A percentile compares a stretch with the other conserved stretches of the same genome.
Conservation (phyloP, 257 asterid species). For the Thymus mandschuricus region DNA sequence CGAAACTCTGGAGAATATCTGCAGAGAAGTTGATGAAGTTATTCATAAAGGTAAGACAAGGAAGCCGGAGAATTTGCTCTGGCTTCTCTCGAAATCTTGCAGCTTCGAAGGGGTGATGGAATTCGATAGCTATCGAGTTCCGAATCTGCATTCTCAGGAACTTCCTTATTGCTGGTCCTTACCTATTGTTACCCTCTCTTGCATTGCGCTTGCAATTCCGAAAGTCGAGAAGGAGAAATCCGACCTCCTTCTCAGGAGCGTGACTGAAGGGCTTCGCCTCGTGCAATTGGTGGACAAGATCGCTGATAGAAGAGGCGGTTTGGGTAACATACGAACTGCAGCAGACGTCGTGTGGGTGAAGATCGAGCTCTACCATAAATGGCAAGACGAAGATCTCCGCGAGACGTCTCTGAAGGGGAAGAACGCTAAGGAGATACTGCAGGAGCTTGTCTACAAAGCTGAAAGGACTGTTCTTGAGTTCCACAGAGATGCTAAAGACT, state of each 20-base stretch:
- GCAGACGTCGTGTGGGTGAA: conserved; percentile 45
- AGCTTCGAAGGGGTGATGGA: conserved; percentile 44
- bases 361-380: conserved; percentile 40
- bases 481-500: conserved; percentile 27
- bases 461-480: conserved; percentile 37
- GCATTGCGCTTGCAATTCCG: conserved; percentile 50
- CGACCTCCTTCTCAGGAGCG: conserved; percentile 23
- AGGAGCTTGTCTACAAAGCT: conserved; percentile 32
- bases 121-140: conserved; percentile 39
- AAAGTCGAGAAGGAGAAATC: conserved; percentile 31
- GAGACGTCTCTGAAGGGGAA: conserved; percentile 26
- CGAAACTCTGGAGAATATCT: conserved; percentile 35
- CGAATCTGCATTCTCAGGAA: conserved; percentile 39
- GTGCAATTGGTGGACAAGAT: conserved; percentile 38
- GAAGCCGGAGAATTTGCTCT: conserved; percentile 36
- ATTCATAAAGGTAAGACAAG: conserved; percentile 35
- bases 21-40: conserved; percentile 39
- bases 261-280: conserved; percentile 38
- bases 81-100: conserved; percentile 35
- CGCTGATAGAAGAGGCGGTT: conserved; percentile 25
- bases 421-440: conserved; percentile 26
- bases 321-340: conserved; percentile 37
- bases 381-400: conserved; percentile 42
- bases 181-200: conserved; percentile 47
- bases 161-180: conserved; percentile 50